Conservation (phyloP, 225 moss, liverwort and hornwort genomes). For the Marchantia polymorpha region DNA sequence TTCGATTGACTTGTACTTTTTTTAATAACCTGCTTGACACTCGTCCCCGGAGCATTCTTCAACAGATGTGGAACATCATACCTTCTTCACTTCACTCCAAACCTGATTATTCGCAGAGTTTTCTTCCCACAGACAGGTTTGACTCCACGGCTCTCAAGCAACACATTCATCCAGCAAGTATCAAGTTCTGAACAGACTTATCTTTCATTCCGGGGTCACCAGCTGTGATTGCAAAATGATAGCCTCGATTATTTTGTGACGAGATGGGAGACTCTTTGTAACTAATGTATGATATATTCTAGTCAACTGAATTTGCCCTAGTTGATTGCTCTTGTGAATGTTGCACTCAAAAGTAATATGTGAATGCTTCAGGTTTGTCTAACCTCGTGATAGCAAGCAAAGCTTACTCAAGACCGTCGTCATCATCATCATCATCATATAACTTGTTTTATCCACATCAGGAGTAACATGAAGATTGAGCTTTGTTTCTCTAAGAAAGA, state of each 20-base stretch:
- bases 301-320: not conserved
- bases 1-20: not conserved
- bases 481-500: slow-evolving; percentile 31
- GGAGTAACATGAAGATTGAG: too few species aligned
- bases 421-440: not conserved
- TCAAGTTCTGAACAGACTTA: not conserved
- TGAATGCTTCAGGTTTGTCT: not conserved
- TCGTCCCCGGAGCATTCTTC: not conserved
- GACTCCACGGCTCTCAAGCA: not conserved
- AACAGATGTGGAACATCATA: not conserved
- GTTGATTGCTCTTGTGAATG: not conserved
- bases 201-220: not conserved
- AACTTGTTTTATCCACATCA: not conserved
- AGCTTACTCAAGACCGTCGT: not conserved
- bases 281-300: not conserved
- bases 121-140: not conserved
- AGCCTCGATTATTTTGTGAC: not conserved
- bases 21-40: not conserved
- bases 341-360: not conserved
- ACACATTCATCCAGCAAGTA: not conserved
- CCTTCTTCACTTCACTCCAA: not conserved
- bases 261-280: not conserved
- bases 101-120: too few species aligned
- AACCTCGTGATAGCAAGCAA: not conserved
- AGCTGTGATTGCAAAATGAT: not conserved